Base-by-base conservation (phyloP, 2,329 filamentous ascomycete genomes). In the Ascosphaera apis region DNA sequence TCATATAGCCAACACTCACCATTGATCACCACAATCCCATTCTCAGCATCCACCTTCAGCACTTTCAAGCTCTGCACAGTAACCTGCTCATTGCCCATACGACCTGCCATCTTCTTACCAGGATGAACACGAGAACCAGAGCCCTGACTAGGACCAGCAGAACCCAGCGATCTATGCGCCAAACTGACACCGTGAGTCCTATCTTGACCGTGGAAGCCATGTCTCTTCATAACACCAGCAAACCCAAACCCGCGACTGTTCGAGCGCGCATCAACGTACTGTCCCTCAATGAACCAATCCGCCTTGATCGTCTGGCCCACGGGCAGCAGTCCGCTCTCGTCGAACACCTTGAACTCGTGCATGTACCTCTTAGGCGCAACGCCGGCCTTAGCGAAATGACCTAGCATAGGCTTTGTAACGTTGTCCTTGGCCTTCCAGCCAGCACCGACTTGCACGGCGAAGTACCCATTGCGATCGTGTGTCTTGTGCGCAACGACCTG, bases 81-180 rank as follows among this genome's bases (percentile, higher is more conserved):
- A 38, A 83, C 78, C 45, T 71, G 72, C 56, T 91, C 69, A 44
- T 77, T 79, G 43, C 88, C 88, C 88, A 98, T 95, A 40, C 81
- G 72, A 37, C 88, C 88, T 3, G 88, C 72, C 88, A 98, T 98
- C 61, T 83, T 88, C 71, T 98, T 98, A 41, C 88, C 88, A 0
- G 88, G 88, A 51, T 83, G 63, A 16, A 98, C 86, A 58, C 88
- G 72, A 42, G 81, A 91, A 60, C 88, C 88, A 52, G 78, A 75
- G 44, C 88, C 88, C 58, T 98, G 88, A 46, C 77, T 79, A 40
- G 78, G 81, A 53, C 88, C 88, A 5, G 76, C 68, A 23, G 82
- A 86, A 65, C 88, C 88, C 61, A 93, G 80, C 18, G 79, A 79
- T 50, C 88, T 71, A 66, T 98, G 88, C 50, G 81, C 83, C 61